Percentiles rank a stretch among this genome's conserved stretches.
Conservation (phyloP, 441 rosid species). For the Eutrema salsugineum region DNA sequence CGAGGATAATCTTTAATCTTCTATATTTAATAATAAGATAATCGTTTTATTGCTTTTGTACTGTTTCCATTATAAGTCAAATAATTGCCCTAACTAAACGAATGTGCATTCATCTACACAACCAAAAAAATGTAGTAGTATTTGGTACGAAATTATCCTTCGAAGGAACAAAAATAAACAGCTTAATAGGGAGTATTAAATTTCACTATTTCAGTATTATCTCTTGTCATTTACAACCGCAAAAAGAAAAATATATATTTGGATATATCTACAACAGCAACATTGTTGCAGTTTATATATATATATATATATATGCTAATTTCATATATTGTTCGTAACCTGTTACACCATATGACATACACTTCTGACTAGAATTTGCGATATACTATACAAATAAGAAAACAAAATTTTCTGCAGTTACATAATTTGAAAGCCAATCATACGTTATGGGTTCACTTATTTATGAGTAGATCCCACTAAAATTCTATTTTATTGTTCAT, state of each 20-base stretch:
- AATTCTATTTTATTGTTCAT: not conserved
- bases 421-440: not conserved
- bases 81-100: not conserved
- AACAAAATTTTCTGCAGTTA: not conserved
- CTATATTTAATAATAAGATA: not conserved
- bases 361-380: too few relatives aligned
- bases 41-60: constrained; percentile 1
- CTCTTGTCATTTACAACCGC: too few relatives aligned
- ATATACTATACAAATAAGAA: not conserved
- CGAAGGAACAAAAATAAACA: not conserved
- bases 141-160: not conserved
- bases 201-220: too few relatives aligned
- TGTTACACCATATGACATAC: not conserved
- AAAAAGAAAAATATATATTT: too few relatives aligned
- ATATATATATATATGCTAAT: not conserved
- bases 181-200: not conserved
- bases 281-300: not conserved
- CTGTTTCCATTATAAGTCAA: not conserved
- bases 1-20: not conserved
- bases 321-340: not conserved
- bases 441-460: constrained; percentile 12
- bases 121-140: not conserved
- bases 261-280: not conserved
- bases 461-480: not conserved
- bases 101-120: not conserved